A percentile compares a stretch with the other conserved stretches of the same genome.
Evolutionary conservation across 345 rosid species (phyloP).

Genomic region (Cochlearia excelsa): DNA sequence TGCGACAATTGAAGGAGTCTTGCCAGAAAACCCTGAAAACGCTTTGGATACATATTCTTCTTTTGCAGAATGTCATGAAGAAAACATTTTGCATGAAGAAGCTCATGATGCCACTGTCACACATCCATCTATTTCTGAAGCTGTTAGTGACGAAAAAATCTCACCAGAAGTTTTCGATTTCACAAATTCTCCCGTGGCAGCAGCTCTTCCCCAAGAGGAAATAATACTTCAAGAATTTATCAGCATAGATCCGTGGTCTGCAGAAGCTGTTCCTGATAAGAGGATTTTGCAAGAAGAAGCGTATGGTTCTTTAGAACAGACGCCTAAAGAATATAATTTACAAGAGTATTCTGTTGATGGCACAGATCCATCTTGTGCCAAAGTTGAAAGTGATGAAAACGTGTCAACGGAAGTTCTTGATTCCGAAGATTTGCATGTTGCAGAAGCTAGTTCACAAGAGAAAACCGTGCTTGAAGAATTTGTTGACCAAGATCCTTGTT

Average conservation of each 20-base stretch:
- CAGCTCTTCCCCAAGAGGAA: conserved; percentile 13
- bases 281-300: conserved; percentile 21
- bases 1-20: conserved; percentile 5
- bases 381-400: conserved; percentile 9
- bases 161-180: conserved; percentile 10
- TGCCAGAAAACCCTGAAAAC: conserved; percentile 21
- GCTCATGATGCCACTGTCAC: conserved; percentile 13
- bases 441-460: conserved; percentile 24
- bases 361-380: conserved; percentile 18
- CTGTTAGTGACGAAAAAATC: conserved; percentile 21
- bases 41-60: conserved; percentile 14
- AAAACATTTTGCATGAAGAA: conserved; percentile 19
- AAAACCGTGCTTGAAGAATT: conserved; percentile 17
- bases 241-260: conserved; percentile 11
- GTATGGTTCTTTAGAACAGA: conserved; percentile 14
- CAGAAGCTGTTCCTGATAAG: conserved; percentile 15
- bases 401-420: conserved; percentile 19
- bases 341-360: conserved; percentile 19
- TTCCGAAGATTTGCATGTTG: conserved; percentile 2
- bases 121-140: conserved; percentile 4
- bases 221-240: conserved; percentile 9
- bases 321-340: neutral
- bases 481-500: conserved; percentile 20
- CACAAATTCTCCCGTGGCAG: conserved; percentile 9
- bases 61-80: conserved; percentile 10